A percentile compares a stretch with the other conserved stretches of the same genome.
phyloP scores from a whole-genome alignment of 108 stramenopile species.

The Cyclotella atomus region DNA sequence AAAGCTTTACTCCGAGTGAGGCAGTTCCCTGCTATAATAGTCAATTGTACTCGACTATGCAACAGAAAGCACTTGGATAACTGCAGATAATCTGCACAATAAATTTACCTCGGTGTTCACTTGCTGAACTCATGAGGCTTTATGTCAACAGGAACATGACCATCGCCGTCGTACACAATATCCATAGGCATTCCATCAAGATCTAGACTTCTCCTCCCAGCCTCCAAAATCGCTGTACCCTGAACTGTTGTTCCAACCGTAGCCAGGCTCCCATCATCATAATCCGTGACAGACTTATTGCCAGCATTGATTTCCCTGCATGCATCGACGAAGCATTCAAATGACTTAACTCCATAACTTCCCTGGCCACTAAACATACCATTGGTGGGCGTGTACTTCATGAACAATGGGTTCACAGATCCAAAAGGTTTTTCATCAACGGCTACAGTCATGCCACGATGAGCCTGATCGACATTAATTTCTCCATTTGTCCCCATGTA shows the following conservation, averaged over 20 bases:
- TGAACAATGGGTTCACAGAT: conserved; percentile 97
- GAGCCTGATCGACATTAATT: conserved; percentile 98
- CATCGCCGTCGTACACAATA: conserved; percentile 81
- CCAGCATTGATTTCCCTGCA: conserved; percentile 67
- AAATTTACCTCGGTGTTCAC: too few species aligned
- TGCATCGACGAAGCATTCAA: conserved; percentile 88
- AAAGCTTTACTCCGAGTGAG: too few species aligned
- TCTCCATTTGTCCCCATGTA: conserved; percentile 98
- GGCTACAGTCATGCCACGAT: conserved; percentile 95
- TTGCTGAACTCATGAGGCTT: conserved; percentile 58
- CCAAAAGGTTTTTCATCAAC: conserved; percentile 89
- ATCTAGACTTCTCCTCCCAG: conserved; percentile 93
- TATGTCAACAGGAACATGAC: conserved; percentile 62
- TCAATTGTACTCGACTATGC: too few species aligned
- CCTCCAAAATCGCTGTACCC: conserved; percentile 98
- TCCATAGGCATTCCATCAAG: conserved; percentile 86
- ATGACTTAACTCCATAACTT: conserved; percentile 96
- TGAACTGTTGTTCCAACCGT: conserved; percentile 94
- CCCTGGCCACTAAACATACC: conserved; percentile 95
- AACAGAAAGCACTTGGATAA: too few species aligned
- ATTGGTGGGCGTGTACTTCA: conserved; percentile 98
- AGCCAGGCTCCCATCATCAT: conserved; percentile 90
- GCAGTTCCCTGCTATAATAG: too few species aligned
- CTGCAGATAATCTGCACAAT: too few species aligned
- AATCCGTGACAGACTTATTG: conserved; percentile 64